Conservation (phyloP, 2,329 filamentous ascomycete species). For the Aaosphaeria arxii region DNA sequence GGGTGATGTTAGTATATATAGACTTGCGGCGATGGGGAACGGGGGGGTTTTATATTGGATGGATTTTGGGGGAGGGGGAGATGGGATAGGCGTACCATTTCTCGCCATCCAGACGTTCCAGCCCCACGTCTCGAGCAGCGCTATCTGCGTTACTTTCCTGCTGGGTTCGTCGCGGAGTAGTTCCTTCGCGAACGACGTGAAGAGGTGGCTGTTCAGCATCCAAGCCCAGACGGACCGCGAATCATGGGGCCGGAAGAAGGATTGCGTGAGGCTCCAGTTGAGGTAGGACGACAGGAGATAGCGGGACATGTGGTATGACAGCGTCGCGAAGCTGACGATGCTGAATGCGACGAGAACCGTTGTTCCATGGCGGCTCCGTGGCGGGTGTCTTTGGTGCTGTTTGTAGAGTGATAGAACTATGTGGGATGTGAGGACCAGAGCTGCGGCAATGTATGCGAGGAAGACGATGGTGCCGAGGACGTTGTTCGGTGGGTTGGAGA, state of each 20-base stretch:
- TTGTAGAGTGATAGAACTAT: constrained; percentile 16
- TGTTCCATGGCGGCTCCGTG: constrained; percentile 5
- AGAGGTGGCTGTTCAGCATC: constrained; percentile 26
- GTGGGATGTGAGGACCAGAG: constrained; percentile 18
- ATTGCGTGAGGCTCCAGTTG: constrained; percentile 14
- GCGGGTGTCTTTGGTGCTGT: constrained; percentile 16
- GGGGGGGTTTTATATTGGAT: no score
- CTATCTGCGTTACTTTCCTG: constrained; percentile 6
- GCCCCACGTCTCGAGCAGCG: constrained; percentile 23
- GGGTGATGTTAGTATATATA: no score
- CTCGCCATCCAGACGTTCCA: constrained; percentile 28
- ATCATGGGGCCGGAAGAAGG: neutral
- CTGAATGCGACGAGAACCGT: constrained; percentile 1
- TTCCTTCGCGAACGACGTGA: constrained; percentile 25
- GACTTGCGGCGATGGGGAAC: no score
- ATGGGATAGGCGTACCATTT: constrained; percentile 14
- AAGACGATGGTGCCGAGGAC: constrained; percentile 28
- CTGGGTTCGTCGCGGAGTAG: constrained; percentile 10
- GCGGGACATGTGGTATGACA: constrained; percentile 30
- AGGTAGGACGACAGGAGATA: constrained; percentile 24
- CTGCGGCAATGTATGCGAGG: constrained; percentile 26
- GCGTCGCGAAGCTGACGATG: constrained; percentile 20
- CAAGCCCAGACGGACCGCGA: constrained; percentile 7
- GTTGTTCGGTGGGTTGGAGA: constrained; percentile 18
- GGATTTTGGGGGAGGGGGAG: no score